Conservation (phyloP, 768 basidiomycete genomes). For the Clitopilus passeckerianus region DNA sequence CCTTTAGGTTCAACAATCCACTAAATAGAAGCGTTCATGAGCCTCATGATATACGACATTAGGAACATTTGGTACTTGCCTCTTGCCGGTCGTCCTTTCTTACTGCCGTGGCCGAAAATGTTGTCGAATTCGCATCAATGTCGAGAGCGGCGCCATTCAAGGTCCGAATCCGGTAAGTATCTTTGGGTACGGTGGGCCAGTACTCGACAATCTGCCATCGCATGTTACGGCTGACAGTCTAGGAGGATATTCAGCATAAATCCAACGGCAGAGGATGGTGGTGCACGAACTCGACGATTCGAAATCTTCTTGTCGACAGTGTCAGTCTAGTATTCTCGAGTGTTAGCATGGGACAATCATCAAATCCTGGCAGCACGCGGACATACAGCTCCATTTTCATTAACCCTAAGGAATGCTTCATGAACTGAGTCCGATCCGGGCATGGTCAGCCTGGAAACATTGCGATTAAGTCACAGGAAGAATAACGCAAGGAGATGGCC, state of each 20-base stretch:
- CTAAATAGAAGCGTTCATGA: neutral
- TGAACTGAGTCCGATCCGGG: neutral
- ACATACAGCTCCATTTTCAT: constrained; percentile 2
- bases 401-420: constrained; percentile 3
- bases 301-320: neutral
- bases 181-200: constrained; percentile 2
- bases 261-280: neutral
- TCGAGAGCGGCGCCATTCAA: constrained; percentile 5
- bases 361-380: neutral
- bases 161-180: constrained; percentile 4
- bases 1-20: constrained; percentile 4
- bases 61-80: neutral
- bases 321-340: neutral
- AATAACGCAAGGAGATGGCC: neutral
- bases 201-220: constrained; percentile 5
- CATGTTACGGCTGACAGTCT: neutral
- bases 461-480: neutral
- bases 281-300: neutral
- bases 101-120: constrained; percentile 1
- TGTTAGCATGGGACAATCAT: neutral
- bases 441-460: neutral
- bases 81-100: constrained; percentile 5
- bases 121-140: neutral
- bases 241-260: neutral
- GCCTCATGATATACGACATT: neutral